Evolutionary conservation across 2,329 filamentous ascomycete species (phyloP).

Genomic region (Pseudopyricularia cyperi): DNA sequence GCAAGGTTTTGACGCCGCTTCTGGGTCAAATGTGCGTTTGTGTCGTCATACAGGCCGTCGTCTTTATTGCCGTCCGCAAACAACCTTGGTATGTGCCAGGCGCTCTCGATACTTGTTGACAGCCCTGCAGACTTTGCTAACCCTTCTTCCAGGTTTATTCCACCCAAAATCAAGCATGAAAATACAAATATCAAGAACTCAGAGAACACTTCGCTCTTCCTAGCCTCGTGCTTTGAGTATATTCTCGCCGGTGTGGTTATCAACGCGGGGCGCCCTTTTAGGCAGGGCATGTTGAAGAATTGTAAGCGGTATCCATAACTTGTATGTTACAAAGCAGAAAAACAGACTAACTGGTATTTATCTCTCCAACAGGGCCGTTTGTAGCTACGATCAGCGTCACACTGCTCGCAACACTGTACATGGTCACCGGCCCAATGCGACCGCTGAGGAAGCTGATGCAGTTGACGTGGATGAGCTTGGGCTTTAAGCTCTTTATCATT

Average conservation of each 20-base stretch:
- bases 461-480: conserved; percentile 59
- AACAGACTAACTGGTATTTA: no score
- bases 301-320: conserved; percentile 34
- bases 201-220: conserved; percentile 83
- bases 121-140: neutral
- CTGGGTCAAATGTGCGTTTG: conserved; percentile 80
- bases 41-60: conserved; percentile 61
- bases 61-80: conserved; percentile 59
- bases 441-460: conserved; percentile 71
- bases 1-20: conserved; percentile 81
- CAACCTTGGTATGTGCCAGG: conserved; percentile 51
- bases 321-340: neutral
- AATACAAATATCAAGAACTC: conserved; percentile 83
- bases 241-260: conserved; percentile 81
- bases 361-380: conserved; percentile 54
- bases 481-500: conserved; percentile 64
- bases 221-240: conserved; percentile 89
- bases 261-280: conserved; percentile 82
- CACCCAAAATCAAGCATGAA: conserved; percentile 62
- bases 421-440: conserved; percentile 62
- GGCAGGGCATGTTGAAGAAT: conserved; percentile 68
- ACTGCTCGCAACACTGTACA: conserved; percentile 57
- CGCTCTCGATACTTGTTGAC: neutral
- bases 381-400: conserved; percentile 61
- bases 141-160: conserved; percentile 47